These are phyloP conservation scores for Naganishia sp. DNA, from an alignment of 1,284 basidiomycete genomes.

Conservation along the genomic window DNA sequence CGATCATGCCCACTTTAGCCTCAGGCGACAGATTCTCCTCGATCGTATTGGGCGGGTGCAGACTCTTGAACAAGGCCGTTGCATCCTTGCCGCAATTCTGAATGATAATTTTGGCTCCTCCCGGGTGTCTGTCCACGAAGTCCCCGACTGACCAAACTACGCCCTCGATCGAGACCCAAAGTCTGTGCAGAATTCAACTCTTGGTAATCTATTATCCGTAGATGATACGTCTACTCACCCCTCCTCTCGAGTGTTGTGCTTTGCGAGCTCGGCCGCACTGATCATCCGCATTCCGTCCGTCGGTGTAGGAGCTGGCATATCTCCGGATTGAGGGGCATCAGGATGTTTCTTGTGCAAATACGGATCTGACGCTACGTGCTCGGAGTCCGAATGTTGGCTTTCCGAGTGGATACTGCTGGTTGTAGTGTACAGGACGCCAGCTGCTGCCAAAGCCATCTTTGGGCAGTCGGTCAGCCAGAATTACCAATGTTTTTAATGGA, in stretches of 20 bases:
- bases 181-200: not conserved
- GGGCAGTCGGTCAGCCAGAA: not conserved
- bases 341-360: slow-evolving; percentile 28
- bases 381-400: slow-evolving; percentile 5
- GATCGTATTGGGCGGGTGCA: slow-evolving; percentile 35
- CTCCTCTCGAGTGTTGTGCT: slow-evolving; percentile 36
- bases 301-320: slow-evolving; percentile 23
- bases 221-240: slow-evolving; percentile 14
- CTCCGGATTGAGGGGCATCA: slow-evolving; percentile 14
- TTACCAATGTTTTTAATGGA: not conserved
- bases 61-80: slow-evolving; percentile 33
- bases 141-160: slow-evolving; percentile 43
- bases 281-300: slow-evolving; percentile 32
- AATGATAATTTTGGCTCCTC: slow-evolving; percentile 42
- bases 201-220: not conserved
- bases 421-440: slow-evolving; percentile 11
- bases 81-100: slow-evolving; percentile 44
- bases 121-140: slow-evolving; percentile 40
- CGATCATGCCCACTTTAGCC: slow-evolving; percentile 38
- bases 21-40: slow-evolving; percentile 36
- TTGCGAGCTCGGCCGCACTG: slow-evolving; percentile 37
- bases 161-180: slow-evolving; percentile 46
- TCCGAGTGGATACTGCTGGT: slow-evolving; percentile 5
- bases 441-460: slow-evolving; percentile 11
- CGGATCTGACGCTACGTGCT: slow-evolving; percentile 20